Conservation (phyloP, 202 grass and related monocot species). For the Dendrocalamus latiflorus region DNA sequence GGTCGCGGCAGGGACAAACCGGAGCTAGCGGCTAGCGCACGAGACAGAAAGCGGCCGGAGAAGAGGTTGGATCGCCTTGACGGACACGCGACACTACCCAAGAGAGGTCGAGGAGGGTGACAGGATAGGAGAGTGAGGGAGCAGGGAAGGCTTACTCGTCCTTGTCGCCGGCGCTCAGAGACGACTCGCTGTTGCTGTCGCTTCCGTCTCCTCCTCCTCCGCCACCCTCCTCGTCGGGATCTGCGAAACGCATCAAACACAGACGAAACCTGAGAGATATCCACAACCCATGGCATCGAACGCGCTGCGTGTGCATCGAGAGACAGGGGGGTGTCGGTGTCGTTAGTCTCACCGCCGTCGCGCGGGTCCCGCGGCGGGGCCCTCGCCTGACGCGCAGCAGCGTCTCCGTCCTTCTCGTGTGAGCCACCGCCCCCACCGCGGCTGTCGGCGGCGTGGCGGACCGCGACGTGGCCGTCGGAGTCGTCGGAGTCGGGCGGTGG, state of each 20-base stretch:
- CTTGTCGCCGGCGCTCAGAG: conserved; percentile 35
- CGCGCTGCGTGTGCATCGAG: conserved; percentile 27
- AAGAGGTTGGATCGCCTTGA: conserved; percentile 23
- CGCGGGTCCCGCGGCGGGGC: neutral
- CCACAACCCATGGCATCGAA: conserved; percentile 17
- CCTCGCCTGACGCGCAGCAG: neutral
- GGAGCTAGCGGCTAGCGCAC: neutral
- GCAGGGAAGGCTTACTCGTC: conserved; percentile 47
- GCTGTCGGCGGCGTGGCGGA: conserved; percentile 17
- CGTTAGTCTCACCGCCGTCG: conserved; percentile 37
- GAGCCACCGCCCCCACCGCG: conserved; percentile 15
- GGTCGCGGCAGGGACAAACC: neutral
- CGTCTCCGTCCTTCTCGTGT: neutral
- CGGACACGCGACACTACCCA: neutral
- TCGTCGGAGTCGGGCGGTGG: conserved; percentile 4
- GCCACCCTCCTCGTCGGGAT: conserved; percentile 39
- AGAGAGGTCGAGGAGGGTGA: neutral
- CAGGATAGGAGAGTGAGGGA: neutral
- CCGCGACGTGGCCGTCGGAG: conserved; percentile 23
- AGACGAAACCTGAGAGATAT: conserved; percentile 20
- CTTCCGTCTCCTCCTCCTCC: conserved; percentile 16
- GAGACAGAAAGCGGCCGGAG: neutral
- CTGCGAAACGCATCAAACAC: conserved; percentile 35
- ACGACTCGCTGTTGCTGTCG: conserved; percentile 37
- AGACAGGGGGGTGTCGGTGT: conserved; percentile 13